phyloP scores from a whole-genome alignment of 1,284 basidiomycete species.

The Apiotrichum brassicae region DNA sequence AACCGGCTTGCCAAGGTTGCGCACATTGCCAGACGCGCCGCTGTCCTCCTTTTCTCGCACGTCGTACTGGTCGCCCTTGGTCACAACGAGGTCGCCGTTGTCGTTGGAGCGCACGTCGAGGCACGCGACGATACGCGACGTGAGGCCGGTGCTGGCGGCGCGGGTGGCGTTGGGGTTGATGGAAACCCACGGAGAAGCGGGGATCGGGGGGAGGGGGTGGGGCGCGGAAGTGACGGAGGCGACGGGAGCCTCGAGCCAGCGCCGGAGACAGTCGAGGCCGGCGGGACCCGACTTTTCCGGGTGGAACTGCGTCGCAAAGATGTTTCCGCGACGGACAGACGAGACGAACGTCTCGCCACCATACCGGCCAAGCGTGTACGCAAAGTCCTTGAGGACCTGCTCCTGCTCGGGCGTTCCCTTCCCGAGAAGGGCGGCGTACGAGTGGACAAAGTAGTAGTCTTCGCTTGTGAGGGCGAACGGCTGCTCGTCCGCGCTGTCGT shows the following conservation, averaged over 20 bases:
- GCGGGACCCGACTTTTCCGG: slow-evolving; percentile 96
- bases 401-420: slow-evolving; percentile 50
- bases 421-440: slow-evolving; percentile 62
- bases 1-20: slow-evolving; percentile 97
- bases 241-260: slow-evolving; percentile 65
- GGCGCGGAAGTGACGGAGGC: slow-evolving; percentile 24
- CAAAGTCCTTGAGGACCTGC: slow-evolving; percentile 54
- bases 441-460: slow-evolving; percentile 97
- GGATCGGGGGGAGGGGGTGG: slow-evolving; percentile 9
- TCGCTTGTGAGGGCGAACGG: slow-evolving; percentile 49
- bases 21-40: slow-evolving; percentile 63
- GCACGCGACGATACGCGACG: slow-evolving; percentile 93
- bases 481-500: slow-evolving; percentile 14
- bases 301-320: slow-evolving; percentile 96
- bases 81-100: slow-evolving; percentile 93
- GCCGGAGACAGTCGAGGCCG: slow-evolving; percentile 71
- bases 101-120: slow-evolving; percentile 98
- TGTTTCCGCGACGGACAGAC: slow-evolving; percentile 72
- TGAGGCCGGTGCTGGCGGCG: slow-evolving; percentile 59
- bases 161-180: slow-evolving; percentile 11
- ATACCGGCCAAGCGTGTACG: slow-evolving; percentile 84
- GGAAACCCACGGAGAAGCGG: slow-evolving; percentile 1
- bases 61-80: slow-evolving; percentile 99
- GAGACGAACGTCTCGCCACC: slow-evolving; percentile 90
- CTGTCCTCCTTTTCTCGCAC: slow-evolving; percentile 69